phyloP scores from a whole-genome alignment of 208 protist genomes.

The Phytomonas sp. region DNA sequence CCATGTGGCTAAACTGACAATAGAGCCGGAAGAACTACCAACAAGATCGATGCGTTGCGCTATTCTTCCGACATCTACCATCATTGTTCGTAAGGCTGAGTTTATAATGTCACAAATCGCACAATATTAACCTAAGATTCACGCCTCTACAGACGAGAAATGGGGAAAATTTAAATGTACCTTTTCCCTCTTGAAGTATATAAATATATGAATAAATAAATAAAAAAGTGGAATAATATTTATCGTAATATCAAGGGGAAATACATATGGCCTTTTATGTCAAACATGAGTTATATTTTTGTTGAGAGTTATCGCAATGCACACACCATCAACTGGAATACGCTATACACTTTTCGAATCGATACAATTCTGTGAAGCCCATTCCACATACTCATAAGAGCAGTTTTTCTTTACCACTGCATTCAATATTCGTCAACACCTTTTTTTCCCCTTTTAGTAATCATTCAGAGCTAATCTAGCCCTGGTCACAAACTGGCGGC shows the following conservation, averaged over 20 bases:
- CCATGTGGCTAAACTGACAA: constrained; percentile 81
- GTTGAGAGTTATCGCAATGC: background rate
- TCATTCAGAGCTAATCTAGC: constrained; percentile 81
- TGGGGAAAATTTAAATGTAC: background rate
- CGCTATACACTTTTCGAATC: background rate
- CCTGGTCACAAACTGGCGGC: constrained; percentile 72
- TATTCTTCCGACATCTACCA: constrained; percentile 63
- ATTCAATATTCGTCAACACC: background rate
- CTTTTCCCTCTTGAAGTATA: background rate
- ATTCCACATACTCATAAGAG: background rate
- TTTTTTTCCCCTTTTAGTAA: constrained; percentile 31
- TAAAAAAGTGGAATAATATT: constrained; percentile 7
- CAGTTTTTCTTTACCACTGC: background rate
- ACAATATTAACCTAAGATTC: background rate
- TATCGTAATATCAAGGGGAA: background rate
- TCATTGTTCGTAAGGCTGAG: background rate
- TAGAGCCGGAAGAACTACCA: constrained; percentile 52
- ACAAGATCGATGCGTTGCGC: constrained; percentile 60
- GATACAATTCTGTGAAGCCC: background rate
- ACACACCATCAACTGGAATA: background rate
- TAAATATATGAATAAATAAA: constrained; percentile 11
- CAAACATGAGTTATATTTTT: background rate
- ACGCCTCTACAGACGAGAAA: background rate
- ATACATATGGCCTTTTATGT: background rate
- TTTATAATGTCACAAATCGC: background rate